Percentiles rank a stretch among this genome's conserved stretches.
These are phyloP conservation scores for Zasmidium angulare DNA, from an alignment of 2,329 filamentous ascomycete species.

Conservation along the genomic window DNA sequence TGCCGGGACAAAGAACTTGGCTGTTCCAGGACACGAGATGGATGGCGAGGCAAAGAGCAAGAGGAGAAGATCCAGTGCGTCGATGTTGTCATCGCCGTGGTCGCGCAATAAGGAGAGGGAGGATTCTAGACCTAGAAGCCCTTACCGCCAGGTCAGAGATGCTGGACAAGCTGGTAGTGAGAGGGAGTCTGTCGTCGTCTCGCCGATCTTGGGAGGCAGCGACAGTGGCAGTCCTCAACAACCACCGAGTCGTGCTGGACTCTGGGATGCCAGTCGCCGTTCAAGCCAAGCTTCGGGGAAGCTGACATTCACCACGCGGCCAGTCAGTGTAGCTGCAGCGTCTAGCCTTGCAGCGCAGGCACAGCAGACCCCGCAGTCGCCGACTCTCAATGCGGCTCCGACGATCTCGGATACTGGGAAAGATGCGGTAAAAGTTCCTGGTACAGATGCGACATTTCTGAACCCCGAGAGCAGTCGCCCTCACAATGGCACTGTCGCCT, in stretches of 20 bases:
- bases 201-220: conserved; percentile 4
- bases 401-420: conserved; percentile 20
- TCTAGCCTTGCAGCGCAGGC: conserved; percentile 12
- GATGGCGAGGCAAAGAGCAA: conserved; percentile 15
- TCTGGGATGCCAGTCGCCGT: conserved; percentile 21
- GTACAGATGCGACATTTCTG: conserved; percentile 46
- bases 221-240: conserved; percentile 7
- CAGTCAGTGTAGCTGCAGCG: conserved; percentile 23
- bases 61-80: conserved; percentile 25
- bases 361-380: conserved; percentile 6
- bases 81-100: conserved; percentile 21
- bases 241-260: conserved; percentile 11
- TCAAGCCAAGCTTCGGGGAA: conserved; percentile 20
- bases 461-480: conserved; percentile 61
- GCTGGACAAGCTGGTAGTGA: conserved; percentile 21
- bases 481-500: conserved; percentile 66
- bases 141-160: conserved; percentile 25
- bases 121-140: conserved; percentile 21
- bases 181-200: conserved; percentile 8
- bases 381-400: conserved; percentile 8
- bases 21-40: conserved; percentile 12
- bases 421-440: conserved; percentile 26
- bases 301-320: conserved; percentile 26
- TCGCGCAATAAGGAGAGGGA: conserved; percentile 10
- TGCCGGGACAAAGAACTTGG: conserved; percentile 8